phyloP scores from a whole-genome alignment of 78 protist species.

The Trichosphaerium sp. region DNA sequence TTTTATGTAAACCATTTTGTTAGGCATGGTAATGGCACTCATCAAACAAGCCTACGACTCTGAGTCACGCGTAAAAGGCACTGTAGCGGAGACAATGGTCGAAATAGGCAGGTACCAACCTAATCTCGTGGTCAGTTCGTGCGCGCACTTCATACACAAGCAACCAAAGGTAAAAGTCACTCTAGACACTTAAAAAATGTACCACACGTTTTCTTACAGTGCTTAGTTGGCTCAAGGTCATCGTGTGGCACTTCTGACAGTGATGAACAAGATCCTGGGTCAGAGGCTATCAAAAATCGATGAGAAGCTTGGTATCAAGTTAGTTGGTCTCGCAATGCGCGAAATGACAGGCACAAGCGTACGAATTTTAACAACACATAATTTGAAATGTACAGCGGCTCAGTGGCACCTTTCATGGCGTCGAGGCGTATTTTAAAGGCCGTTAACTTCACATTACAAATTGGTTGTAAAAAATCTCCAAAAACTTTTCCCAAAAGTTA shows the following conservation, averaged over 20 bases:
- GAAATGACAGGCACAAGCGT: not conserved
- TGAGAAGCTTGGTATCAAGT: not conserved
- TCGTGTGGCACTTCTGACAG: not conserved
- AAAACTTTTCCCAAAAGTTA: no score
- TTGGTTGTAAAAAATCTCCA: no score
- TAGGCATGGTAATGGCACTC: no score
- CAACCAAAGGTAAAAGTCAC: not conserved
- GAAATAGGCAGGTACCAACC: slow-evolving; percentile 19
- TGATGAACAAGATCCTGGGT: not conserved
- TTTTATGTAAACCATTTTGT: no score
- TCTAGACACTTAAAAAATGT: not conserved
- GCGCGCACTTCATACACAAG: not conserved
- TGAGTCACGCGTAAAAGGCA: no score
- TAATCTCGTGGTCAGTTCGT: not conserved
- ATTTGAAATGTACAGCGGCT: no score
- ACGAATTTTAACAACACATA: not conserved
- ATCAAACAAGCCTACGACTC: no score
- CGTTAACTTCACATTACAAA: no score
- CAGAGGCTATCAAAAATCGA: not conserved
- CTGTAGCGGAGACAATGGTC: no score
- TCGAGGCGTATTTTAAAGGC: not conserved
- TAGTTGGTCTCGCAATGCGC: not conserved
- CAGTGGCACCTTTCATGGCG: not conserved
- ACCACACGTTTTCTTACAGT: not conserved
- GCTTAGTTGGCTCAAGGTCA: not conserved